These are phyloP conservation scores for Salinomyces thailandicus DNA, from an alignment of 2,329 filamentous ascomycete species.

Conservation along the genomic window DNA sequence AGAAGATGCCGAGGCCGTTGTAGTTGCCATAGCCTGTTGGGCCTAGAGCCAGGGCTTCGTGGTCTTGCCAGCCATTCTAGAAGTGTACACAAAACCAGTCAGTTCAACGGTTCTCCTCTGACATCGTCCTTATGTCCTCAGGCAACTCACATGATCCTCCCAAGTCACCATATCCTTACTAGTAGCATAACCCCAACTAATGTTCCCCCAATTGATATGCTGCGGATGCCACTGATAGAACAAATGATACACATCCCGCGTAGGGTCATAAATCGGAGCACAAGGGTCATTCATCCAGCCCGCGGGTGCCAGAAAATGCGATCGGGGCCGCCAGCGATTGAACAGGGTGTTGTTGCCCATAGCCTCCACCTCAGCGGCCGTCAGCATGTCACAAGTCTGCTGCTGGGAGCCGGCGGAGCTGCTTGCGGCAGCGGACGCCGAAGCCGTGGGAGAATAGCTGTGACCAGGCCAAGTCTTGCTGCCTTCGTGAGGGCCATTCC, in stretches of 20 bases:
- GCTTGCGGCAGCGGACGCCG: neutral
- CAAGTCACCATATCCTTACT: slow-evolving; percentile 39
- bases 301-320: slow-evolving; percentile 38
- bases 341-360: slow-evolving; percentile 41
- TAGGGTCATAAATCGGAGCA: slow-evolving; percentile 41
- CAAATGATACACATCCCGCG: slow-evolving; percentile 40
- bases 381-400: slow-evolving; percentile 18
- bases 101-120: too few species aligned
- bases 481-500: neutral
- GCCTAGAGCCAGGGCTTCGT: slow-evolving; percentile 29
- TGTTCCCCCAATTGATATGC: slow-evolving; percentile 40
- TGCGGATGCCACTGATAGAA: slow-evolving; percentile 44
- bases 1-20: slow-evolving; percentile 44
- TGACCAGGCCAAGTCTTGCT: neutral
- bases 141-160: slow-evolving; percentile 11
- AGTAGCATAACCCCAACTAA: slow-evolving; percentile 43
- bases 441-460: neutral
- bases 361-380: slow-evolving; percentile 20
- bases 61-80: slow-evolving; percentile 37
- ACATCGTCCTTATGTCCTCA: too few species aligned
- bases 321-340: slow-evolving; percentile 37
- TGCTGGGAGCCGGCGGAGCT: neutral
- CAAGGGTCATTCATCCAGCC: slow-evolving; percentile 41
- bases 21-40: slow-evolving; percentile 35
- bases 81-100: too few species aligned